These are phyloP conservation scores for Penicillium ochrochloron DNA, from an alignment of 495 filamentous ascomycete genomes.

Conservation along the genomic window DNA sequence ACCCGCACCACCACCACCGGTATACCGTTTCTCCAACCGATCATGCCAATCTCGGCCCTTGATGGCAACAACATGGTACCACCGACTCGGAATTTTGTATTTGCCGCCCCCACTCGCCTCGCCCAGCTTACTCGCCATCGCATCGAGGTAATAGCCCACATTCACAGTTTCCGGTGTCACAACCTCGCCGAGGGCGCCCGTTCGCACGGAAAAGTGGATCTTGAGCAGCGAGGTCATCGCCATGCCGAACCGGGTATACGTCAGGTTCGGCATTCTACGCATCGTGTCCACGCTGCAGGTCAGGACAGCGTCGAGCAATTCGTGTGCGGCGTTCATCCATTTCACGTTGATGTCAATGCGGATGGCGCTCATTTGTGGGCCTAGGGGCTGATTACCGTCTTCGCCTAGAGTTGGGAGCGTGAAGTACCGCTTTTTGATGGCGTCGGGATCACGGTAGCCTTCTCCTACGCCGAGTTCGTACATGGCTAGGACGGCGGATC, in stretches of 20 bases:
- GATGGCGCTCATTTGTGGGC: conserved; percentile 42
- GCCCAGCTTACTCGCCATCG: conserved; percentile 40
- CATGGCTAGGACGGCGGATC: conserved; percentile 50
- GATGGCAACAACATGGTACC: conserved; percentile 43
- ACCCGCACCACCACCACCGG: conserved; percentile 4
- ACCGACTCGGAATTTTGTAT: conserved; percentile 45
- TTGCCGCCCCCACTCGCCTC: conserved; percentile 46
- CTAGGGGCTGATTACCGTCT: conserved; percentile 28
- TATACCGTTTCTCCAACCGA: conserved; percentile 36
- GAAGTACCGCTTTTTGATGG: conserved; percentile 44
- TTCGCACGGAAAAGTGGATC: conserved; percentile 52
- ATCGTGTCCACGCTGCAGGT: conserved; percentile 44
- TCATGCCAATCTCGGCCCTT: conserved; percentile 46
- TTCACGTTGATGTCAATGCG: conserved; percentile 55
- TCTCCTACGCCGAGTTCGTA: conserved; percentile 57
- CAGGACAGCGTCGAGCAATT: conserved; percentile 51
- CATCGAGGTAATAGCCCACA: conserved; percentile 50
- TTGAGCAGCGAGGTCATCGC: conserved; percentile 54
- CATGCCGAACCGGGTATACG: conserved; percentile 50
- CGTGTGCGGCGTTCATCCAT: conserved; percentile 54
- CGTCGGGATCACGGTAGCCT: conserved; percentile 55
- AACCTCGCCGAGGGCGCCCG: conserved; percentile 48
- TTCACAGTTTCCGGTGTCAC: conserved; percentile 48
- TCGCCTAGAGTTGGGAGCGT: conserved; percentile 44
- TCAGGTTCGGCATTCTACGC: conserved; percentile 50